Percentiles rank a stretch among this genome's conserved stretches.
These are phyloP conservation scores for Oenanthe sinensis DNA, from an alignment of 129 eudicot genomes.

Conservation along the genomic window DNA sequence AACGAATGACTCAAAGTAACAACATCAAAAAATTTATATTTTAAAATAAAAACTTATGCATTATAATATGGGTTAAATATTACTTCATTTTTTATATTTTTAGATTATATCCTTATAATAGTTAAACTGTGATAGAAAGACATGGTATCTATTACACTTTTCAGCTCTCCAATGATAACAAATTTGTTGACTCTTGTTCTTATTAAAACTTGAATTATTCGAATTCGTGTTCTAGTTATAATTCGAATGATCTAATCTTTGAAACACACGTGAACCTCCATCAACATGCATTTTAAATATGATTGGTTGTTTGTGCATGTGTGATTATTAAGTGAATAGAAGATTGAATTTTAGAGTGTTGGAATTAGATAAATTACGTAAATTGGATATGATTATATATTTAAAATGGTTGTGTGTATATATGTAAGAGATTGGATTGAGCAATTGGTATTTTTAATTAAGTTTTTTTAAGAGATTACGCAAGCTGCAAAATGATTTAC, in stretches of 20 bases:
- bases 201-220: background rate
- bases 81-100: too few relatives aligned
- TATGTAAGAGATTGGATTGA: background rate
- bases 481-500: too few relatives aligned
- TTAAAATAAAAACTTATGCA: too few relatives aligned
- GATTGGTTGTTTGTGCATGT: background rate
- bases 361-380: background rate
- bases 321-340: background rate
- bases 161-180: constrained; percentile 36
- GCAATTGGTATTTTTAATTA: background rate
- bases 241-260: constrained; percentile 23
- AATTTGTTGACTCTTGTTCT: constrained; percentile 21
- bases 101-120: too few relatives aligned
- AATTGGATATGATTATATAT: background rate
- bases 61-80: too few relatives aligned
- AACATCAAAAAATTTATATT: too few relatives aligned
- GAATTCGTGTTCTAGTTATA: background rate
- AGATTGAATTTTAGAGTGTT: background rate
- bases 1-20: too few relatives aligned
- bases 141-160: constrained; percentile 32
- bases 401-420: background rate
- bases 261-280: constrained; percentile 32
- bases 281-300: constrained; percentile 23
- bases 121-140: background rate
- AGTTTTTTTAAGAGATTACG: background rate